Percentiles rank a stretch among this genome's conserved stretches.
These are phyloP conservation scores for Lactifluus hygrophoroides DNA, from an alignment of 768 basidiomycete species.

Conservation along the genomic window DNA sequence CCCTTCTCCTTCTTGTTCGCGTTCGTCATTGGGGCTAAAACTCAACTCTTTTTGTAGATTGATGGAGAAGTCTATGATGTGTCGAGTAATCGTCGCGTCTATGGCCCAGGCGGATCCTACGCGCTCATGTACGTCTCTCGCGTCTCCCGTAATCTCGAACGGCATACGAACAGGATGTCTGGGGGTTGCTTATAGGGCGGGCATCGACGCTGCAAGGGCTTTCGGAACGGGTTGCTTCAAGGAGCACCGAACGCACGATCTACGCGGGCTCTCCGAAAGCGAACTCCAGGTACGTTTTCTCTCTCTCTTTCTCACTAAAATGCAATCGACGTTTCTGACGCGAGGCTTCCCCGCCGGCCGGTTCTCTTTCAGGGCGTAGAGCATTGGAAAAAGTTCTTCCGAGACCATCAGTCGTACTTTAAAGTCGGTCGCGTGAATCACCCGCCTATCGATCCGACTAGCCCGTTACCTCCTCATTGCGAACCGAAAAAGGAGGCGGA, in stretches of 20 bases:
- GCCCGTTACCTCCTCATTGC: slow-evolving; percentile 69
- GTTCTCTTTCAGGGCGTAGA: slow-evolving; percentile 54
- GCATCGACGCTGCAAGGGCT: slow-evolving; percentile 82
- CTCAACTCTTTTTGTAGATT: too few relatives aligned
- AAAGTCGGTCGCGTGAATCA: slow-evolving; percentile 74
- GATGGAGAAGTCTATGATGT: slow-evolving; percentile 94
- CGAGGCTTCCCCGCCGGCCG: too few relatives aligned
- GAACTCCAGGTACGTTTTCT: slow-evolving; percentile 46
- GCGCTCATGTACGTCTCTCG: slow-evolving; percentile 47
- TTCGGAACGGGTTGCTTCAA: slow-evolving; percentile 93
- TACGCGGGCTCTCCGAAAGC: slow-evolving; percentile 64
- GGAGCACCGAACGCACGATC: slow-evolving; percentile 84
- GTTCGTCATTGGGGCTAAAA: too few relatives aligned
- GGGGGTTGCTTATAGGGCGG: slow-evolving; percentile 44
- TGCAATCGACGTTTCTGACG: too few relatives aligned
- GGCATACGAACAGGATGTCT: slow-evolving; percentile 16
- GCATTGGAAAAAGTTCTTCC: slow-evolving; percentile 90
- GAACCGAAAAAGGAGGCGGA: slow-evolving; percentile 45
- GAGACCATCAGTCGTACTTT: slow-evolving; percentile 67
- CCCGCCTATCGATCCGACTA: slow-evolving; percentile 65
- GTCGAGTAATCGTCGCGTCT: slow-evolving; percentile 59
- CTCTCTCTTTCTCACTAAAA: too few relatives aligned
- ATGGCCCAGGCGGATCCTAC: slow-evolving; percentile 86
- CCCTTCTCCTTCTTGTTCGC: too few relatives aligned
- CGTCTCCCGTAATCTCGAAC: background rate